A percentile compares a stretch with the other conserved stretches of the same genome.
Conservation (phyloP, 2,329 filamentous ascomycete genomes). For the Ilyonectria robusta region DNA sequence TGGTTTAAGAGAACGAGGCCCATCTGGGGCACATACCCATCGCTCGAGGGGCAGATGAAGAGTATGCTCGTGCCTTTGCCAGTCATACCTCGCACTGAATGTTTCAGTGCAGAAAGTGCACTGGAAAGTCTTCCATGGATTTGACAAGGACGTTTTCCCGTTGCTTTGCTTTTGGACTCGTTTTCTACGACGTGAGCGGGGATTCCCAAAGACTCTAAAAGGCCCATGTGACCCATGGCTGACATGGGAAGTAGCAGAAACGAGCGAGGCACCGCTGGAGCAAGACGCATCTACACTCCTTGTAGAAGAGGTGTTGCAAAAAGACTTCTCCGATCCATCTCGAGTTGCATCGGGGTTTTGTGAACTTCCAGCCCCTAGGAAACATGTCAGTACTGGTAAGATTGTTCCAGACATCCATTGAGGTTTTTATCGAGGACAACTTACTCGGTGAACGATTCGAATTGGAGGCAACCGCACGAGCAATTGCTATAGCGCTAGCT, state of each 20-base stretch:
- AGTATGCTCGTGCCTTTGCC: conserved; percentile 64
- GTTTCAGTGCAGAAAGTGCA: conserved; percentile 62
- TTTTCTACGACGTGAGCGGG: conserved; percentile 28
- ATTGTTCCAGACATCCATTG: neutral
- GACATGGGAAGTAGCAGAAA: conserved; percentile 15
- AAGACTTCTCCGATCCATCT: conserved; percentile 20
- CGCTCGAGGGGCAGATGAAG: conserved; percentile 60
- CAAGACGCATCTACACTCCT: conserved; percentile 25
- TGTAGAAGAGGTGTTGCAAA: conserved; percentile 9
- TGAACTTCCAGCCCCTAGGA: neutral
- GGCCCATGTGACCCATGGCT: conserved; percentile 18
- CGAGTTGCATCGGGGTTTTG: neutral
- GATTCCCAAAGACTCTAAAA: conserved; percentile 7
- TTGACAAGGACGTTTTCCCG: conserved; percentile 3
- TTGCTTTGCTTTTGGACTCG: conserved; percentile 14
- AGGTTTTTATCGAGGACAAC: neutral
- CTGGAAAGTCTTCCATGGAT: conserved; percentile 47
- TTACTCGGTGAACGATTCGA: conserved; percentile 25
- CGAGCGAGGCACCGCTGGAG: conserved; percentile 20
- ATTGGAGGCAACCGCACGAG: conserved; percentile 42
- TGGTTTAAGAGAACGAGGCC: conserved; percentile 55
- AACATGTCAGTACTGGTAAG: neutral
- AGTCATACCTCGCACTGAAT: conserved; percentile 60
- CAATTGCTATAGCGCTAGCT: conserved; percentile 48
- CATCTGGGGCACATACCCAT: conserved; percentile 59